phyloP scores from a whole-genome alignment of 768 basidiomycete species.

The Russula lepida region DNA sequence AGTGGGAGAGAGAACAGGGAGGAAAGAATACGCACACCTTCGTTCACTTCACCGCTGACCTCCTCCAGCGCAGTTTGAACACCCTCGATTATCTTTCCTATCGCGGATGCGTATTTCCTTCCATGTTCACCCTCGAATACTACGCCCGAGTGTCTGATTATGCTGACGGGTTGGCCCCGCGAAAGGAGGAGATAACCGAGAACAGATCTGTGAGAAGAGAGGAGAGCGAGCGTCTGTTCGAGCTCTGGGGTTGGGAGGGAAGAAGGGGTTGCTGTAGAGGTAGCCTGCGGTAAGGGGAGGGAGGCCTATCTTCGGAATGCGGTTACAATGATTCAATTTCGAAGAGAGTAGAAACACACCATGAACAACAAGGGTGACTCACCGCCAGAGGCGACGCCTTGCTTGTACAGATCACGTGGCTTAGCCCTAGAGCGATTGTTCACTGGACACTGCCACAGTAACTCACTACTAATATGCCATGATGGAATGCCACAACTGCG shows the following conservation, averaged over 20 bases:
- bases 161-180: slow-evolving; percentile 59
- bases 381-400: not conserved
- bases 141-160: slow-evolving; percentile 79
- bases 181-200: slow-evolving; percentile 82
- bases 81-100: slow-evolving; percentile 67
- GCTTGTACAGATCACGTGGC: not conserved
- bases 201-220: slow-evolving; percentile 77
- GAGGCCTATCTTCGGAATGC: slow-evolving; percentile 3
- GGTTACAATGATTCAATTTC: not conserved
- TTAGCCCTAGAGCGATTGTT: not conserved
- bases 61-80: slow-evolving; percentile 77
- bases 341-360: not conserved
- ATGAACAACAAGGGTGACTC: not conserved
- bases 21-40: slow-evolving; percentile 38
- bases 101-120: slow-evolving; percentile 60
- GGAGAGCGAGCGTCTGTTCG: slow-evolving; percentile 65
- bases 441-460: too few species aligned
- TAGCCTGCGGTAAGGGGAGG: slow-evolving; percentile 22
- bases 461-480: slow-evolving; percentile 14
- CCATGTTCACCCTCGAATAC: slow-evolving; percentile 84
- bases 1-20: not conserved
- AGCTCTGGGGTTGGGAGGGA: slow-evolving; percentile 51
- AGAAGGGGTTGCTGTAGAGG: slow-evolving; percentile 11
- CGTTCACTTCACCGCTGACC: slow-evolving; percentile 53
- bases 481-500: slow-evolving; percentile 23